Evolutionary conservation across 768 basidiomycete genomes (phyloP), one percentile per base, ranked within the genome.

Genomic region (Mycena epipterygia): DNA sequence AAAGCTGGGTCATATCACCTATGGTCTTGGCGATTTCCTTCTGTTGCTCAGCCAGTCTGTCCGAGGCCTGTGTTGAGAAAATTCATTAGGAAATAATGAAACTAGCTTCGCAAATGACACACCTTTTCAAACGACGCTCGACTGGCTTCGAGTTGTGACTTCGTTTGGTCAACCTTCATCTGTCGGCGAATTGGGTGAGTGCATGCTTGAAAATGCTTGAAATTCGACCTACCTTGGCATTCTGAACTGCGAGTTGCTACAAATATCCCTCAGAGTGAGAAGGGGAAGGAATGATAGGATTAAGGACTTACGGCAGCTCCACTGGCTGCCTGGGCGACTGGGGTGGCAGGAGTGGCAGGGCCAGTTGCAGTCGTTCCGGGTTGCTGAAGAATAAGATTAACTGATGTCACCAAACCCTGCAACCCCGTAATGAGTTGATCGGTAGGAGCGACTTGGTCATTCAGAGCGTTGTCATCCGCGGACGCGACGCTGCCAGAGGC

Each of bases 111-210:
- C 39, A 37, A 25, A 23, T 35, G 35, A 27, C 35, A n/a, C 29
- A 48, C 59, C 44, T 60, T 33, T 60, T 60, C 44, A 23, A 14
- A 46, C 4, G 32, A 35, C 5, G 3, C 30, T 7, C 44, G 59
- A 33, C 30, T 60, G n/a, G 59, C 42, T 48, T 60, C 44, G 7
- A 60, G 59, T 3, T 60, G 29, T 5, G 59, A 0, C n/a, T 23
- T 60, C 3, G 59, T 60, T n/a, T 60, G 59, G 21, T 32, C 32
- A 5, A 60, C 59, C n/a, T 60, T 60, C 44, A 48, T 48, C 59
- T 60, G 25, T 17, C 3, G 11, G 21, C 29, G 13, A 39, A 41
- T 30, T 32, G 13, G 13, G 11, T 41, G 33, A 21, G 19, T 23
- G 4, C 29, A 11, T 30, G 2, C 12, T 48, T n/a, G n/a, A n/a